These are phyloP conservation scores for Lactarius indigo DNA, from an alignment of 768 basidiomycete species.

Conservation along the genomic window DNA sequence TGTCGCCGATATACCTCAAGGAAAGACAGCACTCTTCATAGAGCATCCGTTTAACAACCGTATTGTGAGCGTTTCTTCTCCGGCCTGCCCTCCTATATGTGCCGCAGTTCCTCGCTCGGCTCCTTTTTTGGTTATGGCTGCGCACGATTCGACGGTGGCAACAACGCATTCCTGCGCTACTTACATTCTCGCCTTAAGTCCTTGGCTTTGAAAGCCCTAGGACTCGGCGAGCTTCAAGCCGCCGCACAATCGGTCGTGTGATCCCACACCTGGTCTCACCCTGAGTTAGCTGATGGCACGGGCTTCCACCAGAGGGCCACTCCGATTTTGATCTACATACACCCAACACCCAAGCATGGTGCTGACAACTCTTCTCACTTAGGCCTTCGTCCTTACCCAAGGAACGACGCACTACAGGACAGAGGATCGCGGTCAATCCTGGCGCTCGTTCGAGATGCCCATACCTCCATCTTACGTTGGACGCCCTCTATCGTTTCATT, in stretches of 20 bases:
- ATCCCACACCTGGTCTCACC: not conserved
- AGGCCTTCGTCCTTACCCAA: conserved; percentile 87
- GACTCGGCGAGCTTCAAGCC: not conserved
- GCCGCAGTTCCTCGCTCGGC: not conserved
- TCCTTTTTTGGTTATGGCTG: not conserved
- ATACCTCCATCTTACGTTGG: conserved; percentile 53
- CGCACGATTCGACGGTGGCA: no score
- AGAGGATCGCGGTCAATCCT: conserved; percentile 80
- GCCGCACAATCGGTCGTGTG: not conserved
- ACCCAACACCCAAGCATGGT: not conserved
- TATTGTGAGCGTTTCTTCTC: conserved; percentile 1
- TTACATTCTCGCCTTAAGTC: not conserved
- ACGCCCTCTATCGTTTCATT: conserved; percentile 83
- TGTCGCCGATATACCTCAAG: conserved; percentile 50
- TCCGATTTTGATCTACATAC: not conserved
- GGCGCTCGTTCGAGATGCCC: conserved; percentile 76
- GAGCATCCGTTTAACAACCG: conserved; percentile 83
- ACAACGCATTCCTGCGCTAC: not conserved
- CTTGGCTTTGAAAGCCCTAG: not conserved
- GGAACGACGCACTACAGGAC: conserved; percentile 83
- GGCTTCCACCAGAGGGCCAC: not conserved
- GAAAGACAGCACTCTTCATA: conserved; percentile 66
- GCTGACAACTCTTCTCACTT: conserved; percentile 7
- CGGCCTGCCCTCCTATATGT: not conserved
- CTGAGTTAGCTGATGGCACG: no score